Evolutionary conservation across 768 basidiomycete species (phyloP), one percentile per base, ranked within the genome.

Genomic region (Tubosaeta sp.): DNA sequence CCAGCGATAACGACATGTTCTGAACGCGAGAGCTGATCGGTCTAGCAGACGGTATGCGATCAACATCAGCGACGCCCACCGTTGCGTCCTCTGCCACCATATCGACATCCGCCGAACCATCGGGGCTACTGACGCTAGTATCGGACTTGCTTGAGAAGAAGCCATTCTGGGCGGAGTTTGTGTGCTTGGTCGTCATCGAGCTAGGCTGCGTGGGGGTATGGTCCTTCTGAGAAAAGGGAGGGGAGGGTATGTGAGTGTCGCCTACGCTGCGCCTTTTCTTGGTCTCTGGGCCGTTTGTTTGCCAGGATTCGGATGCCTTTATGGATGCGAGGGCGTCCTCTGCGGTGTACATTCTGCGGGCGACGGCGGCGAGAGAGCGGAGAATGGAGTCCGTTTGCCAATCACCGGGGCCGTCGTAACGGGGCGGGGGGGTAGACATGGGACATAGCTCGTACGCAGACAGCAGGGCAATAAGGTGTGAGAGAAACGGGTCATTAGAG

Each of bases 381-480:
- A 80, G 66, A 59, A 85, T 81, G 56, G 73, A 71, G 50, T 83
- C 80, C 19, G 79, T 83, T 59, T 82, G 78, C 78, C 76, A 80
- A 67, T 82, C 76, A 48, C 70, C 53, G 6, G 80, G 80, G 1
- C 83, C 84, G 62, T 77, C 70, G 64, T 82, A 83, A 46, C 72
- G 72, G 31, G 82, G 81, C 54, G 72, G 67, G 37, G 82, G 78
- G n/a, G 74, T 71, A 13, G 74, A 71, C 55, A 69, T 62, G 19
- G 79, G 78, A 44, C 79, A 78, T 43, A 78, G 74, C 54, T 84
- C 81, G 61, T 82, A 85, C 11, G 81, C 68, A 16, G 83, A 83
- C 27, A 85, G 70, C 8, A 83, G 66, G 22, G 80, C 76, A 55
- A 82, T 73, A 44, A 85, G 79, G 61, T 85, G 79, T 1, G 76